Base-by-base conservation (phyloP, 345 rosid genomes). In the Nasturtium officinale region DNA sequence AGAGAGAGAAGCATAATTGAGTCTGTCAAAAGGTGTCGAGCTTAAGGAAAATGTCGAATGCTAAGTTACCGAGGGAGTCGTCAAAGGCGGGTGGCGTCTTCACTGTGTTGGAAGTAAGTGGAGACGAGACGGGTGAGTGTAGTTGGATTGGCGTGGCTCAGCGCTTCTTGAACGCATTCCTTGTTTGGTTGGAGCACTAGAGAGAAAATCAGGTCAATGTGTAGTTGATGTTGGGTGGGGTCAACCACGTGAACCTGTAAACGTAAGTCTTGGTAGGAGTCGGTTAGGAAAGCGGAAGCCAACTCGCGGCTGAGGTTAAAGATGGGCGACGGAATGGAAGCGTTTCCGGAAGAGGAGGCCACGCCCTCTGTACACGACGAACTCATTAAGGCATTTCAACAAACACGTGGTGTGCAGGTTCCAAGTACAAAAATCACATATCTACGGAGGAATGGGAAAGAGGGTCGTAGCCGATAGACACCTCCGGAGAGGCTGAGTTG, bases 61-160 rank as follows among this genome's bases (percentile, higher is more conserved):
- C 90, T 26, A 60, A 50, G 50, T 86, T 56, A 67, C 89, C 89
- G 23, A 83, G 86, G 45, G 84, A 47, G 61, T 74, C 77, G 51
- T 77, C 67, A 88, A 72, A 85, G 83, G 51, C 67, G 69, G 30
- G 83, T 78, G 67, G 90, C 82, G 42, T 77, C 56, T 74, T 88
- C 92, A 58, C 92, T 87, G 73, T 87, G 84, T 23, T 76, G 81
- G 42, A 90, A 90, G 87, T 85, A 92, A 30, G 80, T 53, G 40
- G 91, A 84, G 33, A 82, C 80, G 25, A 90, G 82, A 17, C 81
- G 74, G 48, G 89, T 87, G 45, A 90, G 80, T 28, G 79, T 62
- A 50, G 79, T 83, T 9, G 55, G 76, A 69, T 51, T 75, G 43
- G 85, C 83, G 64, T 75, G 73, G 42, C 67, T 40, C 13, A 89